Conservation (phyloP, 441 rosid species). For the Arabidopsis lyrata region DNA sequence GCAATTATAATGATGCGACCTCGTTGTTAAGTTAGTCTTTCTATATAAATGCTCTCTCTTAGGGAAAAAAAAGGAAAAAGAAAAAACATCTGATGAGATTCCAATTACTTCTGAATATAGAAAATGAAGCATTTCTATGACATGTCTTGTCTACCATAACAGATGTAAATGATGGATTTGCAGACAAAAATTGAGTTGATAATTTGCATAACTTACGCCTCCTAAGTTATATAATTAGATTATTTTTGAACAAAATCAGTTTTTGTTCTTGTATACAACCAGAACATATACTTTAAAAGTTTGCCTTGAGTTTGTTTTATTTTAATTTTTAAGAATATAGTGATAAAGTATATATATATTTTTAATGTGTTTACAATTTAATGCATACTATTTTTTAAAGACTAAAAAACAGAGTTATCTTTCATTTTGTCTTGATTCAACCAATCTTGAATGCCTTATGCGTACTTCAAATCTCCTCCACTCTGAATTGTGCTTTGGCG, state of each 20-base stretch:
- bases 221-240: not conserved
- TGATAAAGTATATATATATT: too few species aligned
- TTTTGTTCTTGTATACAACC: not conserved
- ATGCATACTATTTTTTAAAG: too few species aligned
- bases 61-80: not conserved
- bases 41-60: constrained; percentile 3
- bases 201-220: not conserved
- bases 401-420: too few species aligned
- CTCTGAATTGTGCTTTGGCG: too few species aligned
- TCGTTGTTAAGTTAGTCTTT: constrained; percentile 17
- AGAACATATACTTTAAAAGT: not conserved
- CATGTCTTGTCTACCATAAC: not conserved
- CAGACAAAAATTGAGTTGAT: not conserved
- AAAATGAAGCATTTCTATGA: not conserved
- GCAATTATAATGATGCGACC: constrained; percentile 40
- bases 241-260: not conserved
- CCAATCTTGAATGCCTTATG: too few species aligned
- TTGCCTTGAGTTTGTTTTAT: too few species aligned
- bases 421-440: too few species aligned
- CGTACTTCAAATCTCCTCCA: too few species aligned
- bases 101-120: not conserved
- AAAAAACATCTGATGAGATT: constrained; percentile 1
- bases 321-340: too few species aligned
- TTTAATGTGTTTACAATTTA: too few species aligned
- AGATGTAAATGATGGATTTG: constrained; percentile 12